Conservation (phyloP, 441 rosid species). For the Populus trichocarpa region DNA sequence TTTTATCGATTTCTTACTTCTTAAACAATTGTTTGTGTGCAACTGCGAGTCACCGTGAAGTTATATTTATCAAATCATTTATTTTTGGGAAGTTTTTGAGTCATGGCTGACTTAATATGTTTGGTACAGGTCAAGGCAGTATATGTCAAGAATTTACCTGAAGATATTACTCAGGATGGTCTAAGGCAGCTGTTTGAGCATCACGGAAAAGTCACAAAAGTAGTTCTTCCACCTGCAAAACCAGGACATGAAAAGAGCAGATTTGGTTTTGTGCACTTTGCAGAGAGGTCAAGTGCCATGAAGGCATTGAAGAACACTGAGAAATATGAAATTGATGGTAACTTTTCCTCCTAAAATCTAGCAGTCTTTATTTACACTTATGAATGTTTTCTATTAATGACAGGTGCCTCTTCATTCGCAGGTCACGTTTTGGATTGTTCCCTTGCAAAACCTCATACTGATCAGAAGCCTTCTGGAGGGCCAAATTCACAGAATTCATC, state of each 20-base stretch:
- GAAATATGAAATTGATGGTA: constrained; percentile 93
- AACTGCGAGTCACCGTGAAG: neutral
- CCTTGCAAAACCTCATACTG: constrained; percentile 94
- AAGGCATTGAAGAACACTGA: constrained; percentile 90
- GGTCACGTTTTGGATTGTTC: constrained; percentile 91
- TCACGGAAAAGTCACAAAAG: constrained; percentile 81
- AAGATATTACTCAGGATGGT: constrained; percentile 74
- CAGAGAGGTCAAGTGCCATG: constrained; percentile 89
- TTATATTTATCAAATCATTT: neutral
- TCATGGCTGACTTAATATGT: neutral
- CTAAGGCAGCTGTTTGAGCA: constrained; percentile 71
- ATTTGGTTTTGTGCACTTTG: constrained; percentile 91
- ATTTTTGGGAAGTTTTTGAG: neutral
- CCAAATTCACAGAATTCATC: constrained; percentile 56
- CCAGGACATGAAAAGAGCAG: constrained; percentile 85
- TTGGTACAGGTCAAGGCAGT: constrained; percentile 77
- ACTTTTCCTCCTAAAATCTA: constrained; percentile 1
- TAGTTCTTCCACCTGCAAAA: constrained; percentile 89
- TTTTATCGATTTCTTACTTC: too few species aligned
- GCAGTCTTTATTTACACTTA: constrained; percentile 2
- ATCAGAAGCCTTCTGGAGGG: constrained; percentile 58
- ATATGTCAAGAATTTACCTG: constrained; percentile 87
- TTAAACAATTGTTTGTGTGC: neutral
- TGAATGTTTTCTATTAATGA: constrained; percentile 3
- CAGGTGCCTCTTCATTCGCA: constrained; percentile 19